Evolutionary conservation across 2,329 filamentous ascomycete species (phyloP).

Genomic region (Aspergillus niger): DNA sequence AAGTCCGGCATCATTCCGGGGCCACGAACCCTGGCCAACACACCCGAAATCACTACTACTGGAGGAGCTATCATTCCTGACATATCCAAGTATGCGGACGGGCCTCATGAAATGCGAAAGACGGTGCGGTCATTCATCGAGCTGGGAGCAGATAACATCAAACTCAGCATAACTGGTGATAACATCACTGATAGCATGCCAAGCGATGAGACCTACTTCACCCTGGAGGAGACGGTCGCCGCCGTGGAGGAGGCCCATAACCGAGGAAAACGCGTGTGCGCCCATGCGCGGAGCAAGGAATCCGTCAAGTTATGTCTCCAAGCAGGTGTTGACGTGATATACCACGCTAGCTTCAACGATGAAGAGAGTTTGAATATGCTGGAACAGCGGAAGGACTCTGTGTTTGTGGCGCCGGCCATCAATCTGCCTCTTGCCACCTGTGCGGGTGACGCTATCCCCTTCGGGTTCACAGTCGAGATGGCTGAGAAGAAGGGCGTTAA

Average conservation of each 20-base stretch:
- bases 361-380: not conserved
- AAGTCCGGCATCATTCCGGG: slow-evolving; percentile 10
- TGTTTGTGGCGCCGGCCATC: slow-evolving; percentile 1
- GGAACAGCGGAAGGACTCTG: slow-evolving; percentile 1
- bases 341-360: slow-evolving; percentile 4
- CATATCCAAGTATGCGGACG: slow-evolving; percentile 29
- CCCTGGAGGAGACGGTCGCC: slow-evolving; percentile 2
- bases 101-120: slow-evolving; percentile 43
- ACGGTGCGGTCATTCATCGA: slow-evolving; percentile 14
- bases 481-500: slow-evolving; percentile 46
- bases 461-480: not conserved
- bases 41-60: slow-evolving; percentile 5
- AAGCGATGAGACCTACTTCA: slow-evolving; percentile 1
- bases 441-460: not conserved
- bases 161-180: slow-evolving; percentile 3
- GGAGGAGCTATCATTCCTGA: slow-evolving; percentile 8
- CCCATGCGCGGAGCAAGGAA: not conserved
- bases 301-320: slow-evolving; percentile 1
- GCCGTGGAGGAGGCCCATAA: slow-evolving; percentile 3
- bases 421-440: not conserved
- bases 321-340: slow-evolving; percentile 1
- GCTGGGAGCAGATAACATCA: slow-evolving; percentile 2
- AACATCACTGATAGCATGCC: not conserved
- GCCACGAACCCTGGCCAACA: slow-evolving; percentile 12
- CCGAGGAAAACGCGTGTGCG: slow-evolving; percentile 2